Percentiles rank a stretch among this genome's conserved stretches.
Conservation (phyloP, 2,329 filamentous ascomycete genomes). For the Chaetomium globosum region DNA sequence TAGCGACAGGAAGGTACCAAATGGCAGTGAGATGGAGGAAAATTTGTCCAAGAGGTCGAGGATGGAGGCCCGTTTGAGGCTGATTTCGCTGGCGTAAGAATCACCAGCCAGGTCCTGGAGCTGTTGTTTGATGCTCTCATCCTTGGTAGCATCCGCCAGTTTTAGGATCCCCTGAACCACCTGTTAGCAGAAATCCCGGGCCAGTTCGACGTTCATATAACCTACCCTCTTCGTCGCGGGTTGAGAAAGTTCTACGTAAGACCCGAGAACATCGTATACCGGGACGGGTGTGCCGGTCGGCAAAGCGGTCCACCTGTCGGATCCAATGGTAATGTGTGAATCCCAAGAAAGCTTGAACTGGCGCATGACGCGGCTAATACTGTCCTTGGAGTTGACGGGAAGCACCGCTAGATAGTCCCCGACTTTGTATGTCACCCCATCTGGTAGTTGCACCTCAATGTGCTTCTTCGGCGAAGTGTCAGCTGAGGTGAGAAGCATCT, state of each 20-base stretch:
- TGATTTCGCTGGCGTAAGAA: conserved; percentile 52
- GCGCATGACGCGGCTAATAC: conserved; percentile 64
- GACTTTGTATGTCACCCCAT: conserved; percentile 65
- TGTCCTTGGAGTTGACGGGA: conserved; percentile 67
- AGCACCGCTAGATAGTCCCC: conserved; percentile 78
- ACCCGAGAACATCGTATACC: conserved; percentile 64
- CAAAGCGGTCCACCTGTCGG: conserved; percentile 55
- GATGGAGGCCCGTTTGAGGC: conserved; percentile 62
- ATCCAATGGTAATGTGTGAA: conserved; percentile 62
- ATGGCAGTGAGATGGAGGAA: conserved; percentile 60
- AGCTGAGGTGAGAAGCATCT: conserved; percentile 49
- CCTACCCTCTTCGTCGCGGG: conserved; percentile 69
- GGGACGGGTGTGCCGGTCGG: conserved; percentile 61
- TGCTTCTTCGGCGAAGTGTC: conserved; percentile 56
- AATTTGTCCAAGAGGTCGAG: conserved; percentile 71
- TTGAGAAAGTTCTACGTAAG: conserved; percentile 73
- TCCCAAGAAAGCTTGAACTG: conserved; percentile 71
- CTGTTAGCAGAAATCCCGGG: conserved; percentile 27
- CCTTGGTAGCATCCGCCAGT: conserved; percentile 39
- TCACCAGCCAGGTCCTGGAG: conserved; percentile 54
- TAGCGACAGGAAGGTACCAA: conserved; percentile 70
- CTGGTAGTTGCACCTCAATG: conserved; percentile 69
- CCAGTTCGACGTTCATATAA: background rate
- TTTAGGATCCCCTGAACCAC: conserved; percentile 45
- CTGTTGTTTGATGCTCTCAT: conserved; percentile 40